phyloP scores from a whole-genome alignment of 2,329 filamentous ascomycete species.

The Cylindrodendrum hubeiense region DNA sequence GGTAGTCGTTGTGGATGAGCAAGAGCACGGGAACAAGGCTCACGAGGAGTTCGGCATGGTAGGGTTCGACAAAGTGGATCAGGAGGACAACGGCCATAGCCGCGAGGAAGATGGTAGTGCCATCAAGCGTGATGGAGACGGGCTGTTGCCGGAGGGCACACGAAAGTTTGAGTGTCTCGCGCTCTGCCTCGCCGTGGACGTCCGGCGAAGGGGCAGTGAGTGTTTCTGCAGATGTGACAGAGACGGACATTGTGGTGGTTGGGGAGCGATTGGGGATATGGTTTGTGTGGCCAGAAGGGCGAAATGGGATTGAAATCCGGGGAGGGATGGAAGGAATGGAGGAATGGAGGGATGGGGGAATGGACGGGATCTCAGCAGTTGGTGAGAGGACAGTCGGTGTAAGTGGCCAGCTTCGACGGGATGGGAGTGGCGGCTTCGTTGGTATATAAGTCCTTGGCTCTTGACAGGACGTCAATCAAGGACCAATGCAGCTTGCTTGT shows the following conservation, averaged over 20 bases:
- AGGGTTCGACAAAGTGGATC: conserved; percentile 64
- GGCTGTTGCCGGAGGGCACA: conserved; percentile 57
- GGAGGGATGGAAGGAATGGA: too few relatives aligned
- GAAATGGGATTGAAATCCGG: neutral
- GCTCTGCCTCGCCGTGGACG: conserved; percentile 35
- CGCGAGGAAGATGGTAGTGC: conserved; percentile 59
- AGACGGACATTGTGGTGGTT: conserved; percentile 40
- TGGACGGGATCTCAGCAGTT: neutral
- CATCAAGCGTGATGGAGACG: conserved; percentile 66
- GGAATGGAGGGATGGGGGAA: neutral
- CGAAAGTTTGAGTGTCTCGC: conserved; percentile 37
- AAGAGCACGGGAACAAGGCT: conserved; percentile 61
- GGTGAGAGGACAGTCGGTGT: neutral
- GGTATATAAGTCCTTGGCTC: neutral
- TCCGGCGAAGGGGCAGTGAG: conserved; percentile 37
- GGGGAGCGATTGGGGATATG: neutral
- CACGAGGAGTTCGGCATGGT: conserved; percentile 63
- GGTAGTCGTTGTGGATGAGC: conserved; percentile 77
- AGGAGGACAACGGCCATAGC: conserved; percentile 61
- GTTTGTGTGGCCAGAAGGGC: conserved; percentile 32
- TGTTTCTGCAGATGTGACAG: conserved; percentile 45
- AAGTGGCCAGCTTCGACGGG: neutral
- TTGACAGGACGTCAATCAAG: neutral
- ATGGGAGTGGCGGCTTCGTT: too few relatives aligned
- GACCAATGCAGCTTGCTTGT: neutral